Evolutionary conservation across 1,284 basidiomycete species (phyloP), one percentile per base, ranked within the genome.

Genomic region (Irpex sp.): DNA sequence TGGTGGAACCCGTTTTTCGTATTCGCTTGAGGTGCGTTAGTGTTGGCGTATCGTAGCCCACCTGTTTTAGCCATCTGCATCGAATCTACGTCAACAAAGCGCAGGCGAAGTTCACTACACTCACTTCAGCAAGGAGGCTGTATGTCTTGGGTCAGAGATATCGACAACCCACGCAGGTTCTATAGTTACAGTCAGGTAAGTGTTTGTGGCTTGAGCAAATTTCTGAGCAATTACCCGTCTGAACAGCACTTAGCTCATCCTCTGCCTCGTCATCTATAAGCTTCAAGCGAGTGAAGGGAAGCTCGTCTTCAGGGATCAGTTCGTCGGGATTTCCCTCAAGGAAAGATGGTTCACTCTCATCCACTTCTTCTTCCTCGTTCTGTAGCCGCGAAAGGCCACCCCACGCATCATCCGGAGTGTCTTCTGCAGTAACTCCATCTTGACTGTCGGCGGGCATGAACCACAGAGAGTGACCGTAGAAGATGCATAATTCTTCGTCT

Each of bases 141-240:
- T 89, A 63, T 87, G 75, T 54, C 81, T 82, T 15, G 83, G 82
- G 67, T 93, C 85, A 0, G 84, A 82, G n/a, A 97, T 83, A 70
- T 95, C 89, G n/a, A 95, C 86, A 6, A 87, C 89, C 94, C 94
- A 97, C 55, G 89, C 89, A 47, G 86, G 78, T 58, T 89, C 65
- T 68, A 40, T 31, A 60, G 21, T 55, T 2, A 21, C 2, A 21
- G 9, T 0, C 49, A 38, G 4, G 4, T 49, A 34, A 38, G 6
- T 9, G 4, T 44, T 15, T 36, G 56, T 44, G 37, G 11, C 55
- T 34, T 55, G 21, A 37, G 37, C 38, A 54, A 19, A 0, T 8
- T 58, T n/a, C 57, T n/a, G 26, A 44, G 59, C 56, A 73, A 77
- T 54, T 67, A 87, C 90, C 78, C 67, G 85, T 90, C 56, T 79